Base-by-base conservation (phyloP, 2,329 filamentous ascomycete species). In the Cladorrhinum sp. region DNA sequence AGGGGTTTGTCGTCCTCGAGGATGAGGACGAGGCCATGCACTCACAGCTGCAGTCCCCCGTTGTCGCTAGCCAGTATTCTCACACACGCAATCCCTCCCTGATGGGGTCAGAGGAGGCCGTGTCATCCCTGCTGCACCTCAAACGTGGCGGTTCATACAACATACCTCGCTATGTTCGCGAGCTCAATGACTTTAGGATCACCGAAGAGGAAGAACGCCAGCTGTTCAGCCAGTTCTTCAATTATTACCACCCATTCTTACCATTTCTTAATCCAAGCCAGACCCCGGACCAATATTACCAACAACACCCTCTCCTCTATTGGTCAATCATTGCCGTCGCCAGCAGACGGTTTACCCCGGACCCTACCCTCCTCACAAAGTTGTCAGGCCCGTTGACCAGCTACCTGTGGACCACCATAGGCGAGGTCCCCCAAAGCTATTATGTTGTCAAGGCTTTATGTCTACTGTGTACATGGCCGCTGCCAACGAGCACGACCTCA, bases 311-410 rank as follows among this genome's bases (percentile, higher is more conserved):
- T 3, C 79, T 96, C 13, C 82, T 96, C 1, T 96, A 96, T 75
- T 96, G 92, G 92, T 84, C 89, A 52, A 88, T 93, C 61, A 79
- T 93, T 50, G 84, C 89, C 36, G 87, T 92, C 58, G 90, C 90
- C 22, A 85, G 89, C 48, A 85, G 90, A 55, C 86, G 90, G 41
- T 92, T 88, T 70, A 79, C 80, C 48, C 76, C 79, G 0, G 87
- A 89, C 62, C 83, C 83, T 1, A 81, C 79, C 13, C 79, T 93
- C 29, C 80, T 93, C 57, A 85, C 83, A 50, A 84, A 86, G 58
- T 79, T 93, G 8, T 86, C 89, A 23, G 84, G 85, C 0, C 85
- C 85, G 24, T 75, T 93, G 66, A 90, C 87, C 12, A 81, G 87
- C 65, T 78, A 93, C 65, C 78, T 93, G 38, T 93, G 90, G 90